Conservation (phyloP, 441 rosid genomes). For the Aleurites moluccanus region DNA sequence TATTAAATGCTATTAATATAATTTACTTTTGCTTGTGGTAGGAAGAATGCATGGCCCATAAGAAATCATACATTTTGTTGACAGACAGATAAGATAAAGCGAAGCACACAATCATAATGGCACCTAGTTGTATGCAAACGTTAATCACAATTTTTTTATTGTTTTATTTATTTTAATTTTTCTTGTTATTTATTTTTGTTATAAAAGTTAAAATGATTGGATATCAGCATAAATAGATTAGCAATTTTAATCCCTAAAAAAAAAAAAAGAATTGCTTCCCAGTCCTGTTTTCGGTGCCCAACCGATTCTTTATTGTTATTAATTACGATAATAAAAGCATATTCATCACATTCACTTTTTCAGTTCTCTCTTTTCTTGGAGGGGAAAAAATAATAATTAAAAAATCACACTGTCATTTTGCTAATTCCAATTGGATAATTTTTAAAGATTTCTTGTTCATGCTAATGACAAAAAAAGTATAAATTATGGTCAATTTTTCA, state of each 20-base stretch:
- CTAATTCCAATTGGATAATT: too few species aligned
- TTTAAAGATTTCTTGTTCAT: too few species aligned
- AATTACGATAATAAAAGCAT: not conserved
- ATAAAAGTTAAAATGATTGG: not conserved
- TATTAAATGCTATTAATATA: too few species aligned
- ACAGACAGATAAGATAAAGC: slow-evolving; percentile 37
- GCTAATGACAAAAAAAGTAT: too few species aligned
- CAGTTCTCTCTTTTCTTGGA: not conserved
- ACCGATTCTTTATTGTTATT: not conserved
- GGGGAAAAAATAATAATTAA: not conserved
- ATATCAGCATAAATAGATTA: not conserved
- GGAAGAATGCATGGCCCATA: slow-evolving; percentile 27
- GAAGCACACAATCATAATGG: slow-evolving; percentile 43
- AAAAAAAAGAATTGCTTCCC: too few species aligned
- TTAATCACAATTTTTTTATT: slow-evolving; percentile 9
- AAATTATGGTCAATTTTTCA: too few species aligned
- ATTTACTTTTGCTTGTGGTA: slow-evolving; percentile 27
- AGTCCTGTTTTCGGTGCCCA: slow-evolving; percentile 10
- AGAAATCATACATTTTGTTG: slow-evolving; percentile 40
- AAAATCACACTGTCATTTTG: too few species aligned
- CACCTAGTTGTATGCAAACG: slow-evolving; percentile 40
- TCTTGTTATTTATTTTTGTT: not conserved
- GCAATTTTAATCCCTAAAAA: too few species aligned
- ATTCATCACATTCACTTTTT: not conserved
- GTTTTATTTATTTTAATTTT: not conserved